Base-by-base conservation (phyloP, 2,329 filamentous ascomycete genomes). In the Pyrenochaeta sp. region DNA sequence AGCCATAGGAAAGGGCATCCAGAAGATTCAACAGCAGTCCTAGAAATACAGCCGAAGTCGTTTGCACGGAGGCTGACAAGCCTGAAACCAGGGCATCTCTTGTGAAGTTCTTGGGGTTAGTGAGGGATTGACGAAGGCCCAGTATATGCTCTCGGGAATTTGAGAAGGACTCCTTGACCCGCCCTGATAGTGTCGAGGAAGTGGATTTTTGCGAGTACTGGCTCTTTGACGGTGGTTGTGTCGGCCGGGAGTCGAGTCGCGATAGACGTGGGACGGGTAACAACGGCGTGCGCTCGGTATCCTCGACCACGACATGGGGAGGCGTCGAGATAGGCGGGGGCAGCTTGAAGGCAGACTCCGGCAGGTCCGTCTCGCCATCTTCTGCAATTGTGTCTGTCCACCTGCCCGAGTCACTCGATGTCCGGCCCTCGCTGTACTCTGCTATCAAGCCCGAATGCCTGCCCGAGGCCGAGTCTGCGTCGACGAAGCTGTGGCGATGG, bases 1-100 rank as follows among this genome's bases (percentile, higher is more conserved):
- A 73, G 81, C 89, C 94, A 64, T 99, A 99, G 2, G 93, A 97
- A 27, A 99, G 75, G 5, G 92, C 94, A 76, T 99, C 94, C 14
- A 99, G 78, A 31, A 99, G 87, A 58, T 99, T 99, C 13, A 99
- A 81, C 1, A 99, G 78, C 18, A 96, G 74, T 0, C 94, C 94
- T 1, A 99, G 83, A 55, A 96, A 81, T 1, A 97, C 93, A 3
- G 93, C 88, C 2, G 94, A 94, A 11, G 96, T 68, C 55, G 87
- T 88, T 34, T 83, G 84, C 13, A 83, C 74, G 1, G 91, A 90
- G 26, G 84, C 78, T 8, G 90, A 70, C 0, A 78, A 80, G 30
- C 81, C 80, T 26, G 82, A 70, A 78, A 85, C 87, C 6, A 96
- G 76, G 1, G 80, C 74, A 54, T 79, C 81, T 43, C 76, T 78